Base-by-base conservation (phyloP, 1,284 basidiomycete genomes). In the Dichomitus squalens region DNA sequence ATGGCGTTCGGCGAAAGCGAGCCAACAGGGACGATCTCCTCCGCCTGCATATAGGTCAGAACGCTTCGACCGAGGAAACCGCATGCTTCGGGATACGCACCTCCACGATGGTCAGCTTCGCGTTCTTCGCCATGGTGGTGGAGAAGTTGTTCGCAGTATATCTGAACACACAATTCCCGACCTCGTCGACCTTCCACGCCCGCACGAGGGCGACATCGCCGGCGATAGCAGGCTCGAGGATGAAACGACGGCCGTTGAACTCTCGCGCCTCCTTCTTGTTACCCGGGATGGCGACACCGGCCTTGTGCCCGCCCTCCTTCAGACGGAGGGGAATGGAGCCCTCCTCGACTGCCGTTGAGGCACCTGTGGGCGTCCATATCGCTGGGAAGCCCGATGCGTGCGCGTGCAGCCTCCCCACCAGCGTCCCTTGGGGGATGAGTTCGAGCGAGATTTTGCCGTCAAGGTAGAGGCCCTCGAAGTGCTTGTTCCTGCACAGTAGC, bases 131-230 rank as follows among this genome's bases (percentile, higher is more conserved):
- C 87, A 96, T 95, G 14, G 87, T 86, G 2, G 86, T 82, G 63
- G 81, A 90, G 75, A 96, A 98, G 72, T 97, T 96, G 69, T 95
- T 88, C 40, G 94, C 88, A 7, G 93, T 85, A 72, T 94, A 96
- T 62, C 92, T 92, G 60, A 95, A 95, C 39, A 93, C 87, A 68
- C 87, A 89, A 72, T 95, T 94, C 1, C 91, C 92, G 40, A 87
- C 83, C 71, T 95, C 93, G 70, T 98, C 96, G 12, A 88, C 96
- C 76, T 97, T 98, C 95, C 95, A 97, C 7, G 95, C 96, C 57
- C 90, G 83, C 46, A 99, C 78, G 70, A 98, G 90, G 23, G 95
- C 96, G 53, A 94, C 86, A 72, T 95, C 93, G 27, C 92, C 95
- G 39, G 86, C 79, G 67, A 98, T 88, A 7, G 93, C 87, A 23